Evolutionary conservation across 495 filamentous ascomycete species (phyloP).

Genomic region (Penicillium goetzii): DNA sequence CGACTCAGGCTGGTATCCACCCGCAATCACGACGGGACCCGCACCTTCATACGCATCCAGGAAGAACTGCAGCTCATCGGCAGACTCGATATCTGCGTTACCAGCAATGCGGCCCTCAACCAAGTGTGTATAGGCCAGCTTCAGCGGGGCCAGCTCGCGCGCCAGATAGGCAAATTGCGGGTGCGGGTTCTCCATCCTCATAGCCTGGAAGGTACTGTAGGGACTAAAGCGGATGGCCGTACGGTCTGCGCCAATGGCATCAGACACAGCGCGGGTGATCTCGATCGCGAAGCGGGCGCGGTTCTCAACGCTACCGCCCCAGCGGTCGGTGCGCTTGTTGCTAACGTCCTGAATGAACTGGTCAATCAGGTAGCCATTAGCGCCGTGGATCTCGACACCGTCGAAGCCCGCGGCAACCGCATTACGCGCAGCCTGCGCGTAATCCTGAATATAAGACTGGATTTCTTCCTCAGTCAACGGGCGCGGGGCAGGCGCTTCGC

Average conservation of each 20-base stretch:
- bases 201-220: constrained; percentile 67
- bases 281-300: constrained; percentile 69
- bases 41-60: constrained; percentile 47
- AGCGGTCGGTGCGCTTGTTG: constrained; percentile 68
- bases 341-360: constrained; percentile 68
- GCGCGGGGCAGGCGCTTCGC: constrained; percentile 43
- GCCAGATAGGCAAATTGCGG: constrained; percentile 66
- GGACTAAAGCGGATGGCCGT: constrained; percentile 68
- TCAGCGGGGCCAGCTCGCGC: constrained; percentile 53
- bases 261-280: constrained; percentile 61
- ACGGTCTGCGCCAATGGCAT: constrained; percentile 64
- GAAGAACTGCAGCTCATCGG: constrained; percentile 56
- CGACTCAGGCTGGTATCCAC: constrained; percentile 54
- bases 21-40: constrained; percentile 62
- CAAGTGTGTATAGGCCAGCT: constrained; percentile 68
- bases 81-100: constrained; percentile 44
- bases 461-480: constrained; percentile 62
- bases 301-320: constrained; percentile 75
- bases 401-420: constrained; percentile 74
- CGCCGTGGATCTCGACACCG: constrained; percentile 74
- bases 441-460: constrained; percentile 55
- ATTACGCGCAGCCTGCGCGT: constrained; percentile 62
- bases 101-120: constrained; percentile 58
- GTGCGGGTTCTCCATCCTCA: constrained; percentile 65
- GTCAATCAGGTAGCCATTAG: constrained; percentile 76